phyloP scores from a whole-genome alignment of 1,284 basidiomycete species.

The Malassezia japonica region DNA sequence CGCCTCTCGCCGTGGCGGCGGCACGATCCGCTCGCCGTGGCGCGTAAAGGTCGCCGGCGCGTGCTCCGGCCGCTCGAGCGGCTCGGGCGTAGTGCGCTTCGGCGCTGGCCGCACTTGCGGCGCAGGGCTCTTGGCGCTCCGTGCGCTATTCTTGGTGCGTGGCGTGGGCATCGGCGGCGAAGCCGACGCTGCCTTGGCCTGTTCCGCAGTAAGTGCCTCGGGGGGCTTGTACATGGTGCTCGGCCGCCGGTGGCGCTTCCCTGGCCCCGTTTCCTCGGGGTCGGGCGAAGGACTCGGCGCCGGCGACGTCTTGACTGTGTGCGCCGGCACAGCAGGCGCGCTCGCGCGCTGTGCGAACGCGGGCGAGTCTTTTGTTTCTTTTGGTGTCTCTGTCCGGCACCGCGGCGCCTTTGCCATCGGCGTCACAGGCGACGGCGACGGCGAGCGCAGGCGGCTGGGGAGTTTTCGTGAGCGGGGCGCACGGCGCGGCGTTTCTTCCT shows the following conservation, averaged over 20 bases:
- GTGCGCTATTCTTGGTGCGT: background rate
- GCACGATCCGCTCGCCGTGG: conserved; percentile 14
- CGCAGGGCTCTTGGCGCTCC: background rate
- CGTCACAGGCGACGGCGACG: conserved; percentile 13
- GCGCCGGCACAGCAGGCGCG: background rate
- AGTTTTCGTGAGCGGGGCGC: conserved; percentile 12
- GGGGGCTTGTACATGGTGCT: conserved; percentile 37
- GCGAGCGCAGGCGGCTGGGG: conserved; percentile 11
- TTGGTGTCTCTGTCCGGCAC: conserved; percentile 10
- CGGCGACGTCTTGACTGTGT: background rate
- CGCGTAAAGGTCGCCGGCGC: conserved; percentile 14
- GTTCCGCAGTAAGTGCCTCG: conserved; percentile 27
- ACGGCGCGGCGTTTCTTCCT: conserved; percentile 2
- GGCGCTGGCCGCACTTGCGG: background rate
- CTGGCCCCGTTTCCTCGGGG: conserved; percentile 18
- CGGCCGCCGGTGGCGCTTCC: conserved; percentile 33
- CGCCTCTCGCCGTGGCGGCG: background rate
- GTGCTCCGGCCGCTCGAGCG: background rate
- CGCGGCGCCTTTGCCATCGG: background rate
- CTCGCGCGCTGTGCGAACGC: conserved; percentile 4
- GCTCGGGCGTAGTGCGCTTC: background rate
- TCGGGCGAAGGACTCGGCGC: background rate
- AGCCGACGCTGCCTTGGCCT: conserved; percentile 9
- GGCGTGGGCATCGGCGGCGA: background rate
- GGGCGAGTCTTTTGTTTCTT: conserved; percentile 12